Conservation (phyloP, 1,284 basidiomycete species). For the Heterobasidion parviporum region DNA sequence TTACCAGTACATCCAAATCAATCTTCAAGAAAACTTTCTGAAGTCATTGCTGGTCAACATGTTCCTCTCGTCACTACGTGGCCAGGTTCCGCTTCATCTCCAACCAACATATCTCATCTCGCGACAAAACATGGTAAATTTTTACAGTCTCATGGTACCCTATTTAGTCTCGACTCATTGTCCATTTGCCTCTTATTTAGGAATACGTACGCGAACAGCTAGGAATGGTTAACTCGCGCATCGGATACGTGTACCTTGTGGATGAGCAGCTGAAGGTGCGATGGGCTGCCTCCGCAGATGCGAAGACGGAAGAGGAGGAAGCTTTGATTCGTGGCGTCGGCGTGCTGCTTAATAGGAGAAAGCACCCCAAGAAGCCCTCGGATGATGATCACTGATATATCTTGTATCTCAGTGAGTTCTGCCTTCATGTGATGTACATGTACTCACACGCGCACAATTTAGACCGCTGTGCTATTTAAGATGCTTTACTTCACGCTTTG, state of each 20-base stretch:
- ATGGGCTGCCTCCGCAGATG: conserved; percentile 90
- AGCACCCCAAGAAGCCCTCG: background rate
- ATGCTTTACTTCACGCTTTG: no score
- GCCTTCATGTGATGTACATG: no score
- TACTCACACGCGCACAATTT: no score
- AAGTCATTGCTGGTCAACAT: conserved; percentile 85
- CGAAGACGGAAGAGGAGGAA: conserved; percentile 65
- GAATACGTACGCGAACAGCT: conserved; percentile 76
- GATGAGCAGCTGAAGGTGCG: conserved; percentile 81
- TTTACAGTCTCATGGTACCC: background rate
- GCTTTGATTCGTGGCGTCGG: conserved; percentile 69
- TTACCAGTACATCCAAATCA: conserved; percentile 85
- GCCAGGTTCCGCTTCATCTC: conserved; percentile 51
- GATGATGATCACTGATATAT: no score
- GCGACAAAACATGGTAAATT: conserved; percentile 64
- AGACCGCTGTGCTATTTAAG: no score
- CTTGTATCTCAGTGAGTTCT: no score
- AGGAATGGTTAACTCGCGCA: conserved; percentile 84
- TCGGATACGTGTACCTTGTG: conserved; percentile 91
- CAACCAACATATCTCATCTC: conserved; percentile 81
- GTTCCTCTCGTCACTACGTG: conserved; percentile 70
- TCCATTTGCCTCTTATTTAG: conserved; percentile 12
- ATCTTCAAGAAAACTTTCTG: conserved; percentile 84
- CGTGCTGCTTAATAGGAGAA: conserved; percentile 48
- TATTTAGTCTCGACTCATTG: background rate